phyloP scores from a whole-genome alignment of 495 filamentous ascomycete species.

The Aspergillus steynii region DNA sequence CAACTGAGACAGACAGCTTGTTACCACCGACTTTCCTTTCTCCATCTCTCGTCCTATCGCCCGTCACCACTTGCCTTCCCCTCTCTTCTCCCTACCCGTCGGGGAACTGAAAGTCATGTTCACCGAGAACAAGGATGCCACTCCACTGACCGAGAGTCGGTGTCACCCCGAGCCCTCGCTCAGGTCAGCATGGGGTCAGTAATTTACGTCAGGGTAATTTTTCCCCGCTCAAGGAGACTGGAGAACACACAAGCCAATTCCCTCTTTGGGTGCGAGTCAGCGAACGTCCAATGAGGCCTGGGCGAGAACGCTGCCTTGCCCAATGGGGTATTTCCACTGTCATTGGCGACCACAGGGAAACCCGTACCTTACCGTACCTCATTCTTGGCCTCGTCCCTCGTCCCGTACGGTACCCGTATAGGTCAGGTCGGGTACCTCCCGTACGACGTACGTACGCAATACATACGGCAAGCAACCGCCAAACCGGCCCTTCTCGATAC shows the following conservation, averaged over 20 bases:
- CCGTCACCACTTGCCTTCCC: not conserved
- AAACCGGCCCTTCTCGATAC: not conserved
- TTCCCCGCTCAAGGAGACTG: not conserved
- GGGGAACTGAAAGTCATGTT: not conserved
- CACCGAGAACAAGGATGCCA: constrained; percentile 2
- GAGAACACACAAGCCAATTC: not conserved
- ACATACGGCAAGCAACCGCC: too few species aligned
- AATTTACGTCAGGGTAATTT: not conserved
- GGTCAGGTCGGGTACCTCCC: constrained; percentile 3
- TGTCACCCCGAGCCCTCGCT: constrained; percentile 10
- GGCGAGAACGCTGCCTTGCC: not conserved
- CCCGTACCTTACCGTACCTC: not conserved
- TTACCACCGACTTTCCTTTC: too few species aligned
- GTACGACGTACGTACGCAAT: not conserved
- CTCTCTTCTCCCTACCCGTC: not conserved
- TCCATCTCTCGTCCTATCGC: not conserved
- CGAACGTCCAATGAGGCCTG: not conserved
- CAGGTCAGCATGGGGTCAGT: constrained; percentile 6
- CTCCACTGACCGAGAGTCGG: not conserved
- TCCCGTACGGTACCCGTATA: not conserved
- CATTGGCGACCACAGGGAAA: not conserved
- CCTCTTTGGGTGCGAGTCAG: constrained; percentile 6
- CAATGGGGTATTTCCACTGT: not conserved
- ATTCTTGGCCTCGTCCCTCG: not conserved
- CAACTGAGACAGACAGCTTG: not conserved